Evolutionary conservation across 768 basidiomycete species (phyloP).

Genomic region (Tricholoma matsutake): DNA sequence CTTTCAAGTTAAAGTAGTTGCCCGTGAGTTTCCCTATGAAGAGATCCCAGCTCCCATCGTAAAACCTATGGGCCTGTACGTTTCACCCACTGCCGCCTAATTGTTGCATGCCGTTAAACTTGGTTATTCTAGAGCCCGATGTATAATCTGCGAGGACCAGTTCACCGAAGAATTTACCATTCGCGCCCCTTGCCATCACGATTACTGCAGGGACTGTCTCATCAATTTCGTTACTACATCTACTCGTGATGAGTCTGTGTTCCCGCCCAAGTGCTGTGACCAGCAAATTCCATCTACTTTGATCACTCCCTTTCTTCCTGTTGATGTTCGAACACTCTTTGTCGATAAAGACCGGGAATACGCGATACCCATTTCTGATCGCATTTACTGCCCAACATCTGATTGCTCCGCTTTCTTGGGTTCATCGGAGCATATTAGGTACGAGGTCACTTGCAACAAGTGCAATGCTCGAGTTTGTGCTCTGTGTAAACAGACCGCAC

Average conservation of each 20-base stretch:
- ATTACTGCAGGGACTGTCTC: slow-evolving; percentile 46
- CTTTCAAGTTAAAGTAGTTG: too few species aligned
- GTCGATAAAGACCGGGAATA: slow-evolving; percentile 46
- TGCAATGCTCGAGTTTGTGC: slow-evolving; percentile 45
- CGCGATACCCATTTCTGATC: slow-evolving; percentile 32
- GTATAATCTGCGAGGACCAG: slow-evolving; percentile 39
- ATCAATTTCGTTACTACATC: slow-evolving; percentile 37
- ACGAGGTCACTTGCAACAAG: slow-evolving; percentile 26
- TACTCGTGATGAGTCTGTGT: slow-evolving; percentile 47
- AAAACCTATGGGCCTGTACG: not conserved
- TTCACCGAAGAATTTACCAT: slow-evolving; percentile 21
- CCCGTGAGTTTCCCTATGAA: not conserved
- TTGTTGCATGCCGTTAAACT: not conserved
- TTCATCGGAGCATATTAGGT: slow-evolving; percentile 22
- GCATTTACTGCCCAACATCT: slow-evolving; percentile 50
- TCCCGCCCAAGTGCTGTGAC: slow-evolving; percentile 51
- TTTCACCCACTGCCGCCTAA: not conserved
- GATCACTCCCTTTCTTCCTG: slow-evolving; percentile 28
- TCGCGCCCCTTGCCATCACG: slow-evolving; percentile 42
- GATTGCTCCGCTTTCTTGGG: slow-evolving; percentile 56
- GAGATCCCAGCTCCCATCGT: not conserved
- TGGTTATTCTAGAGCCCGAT: not conserved
- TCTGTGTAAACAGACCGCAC: slow-evolving; percentile 45
- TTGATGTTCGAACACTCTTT: slow-evolving; percentile 29
- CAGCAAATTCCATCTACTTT: slow-evolving; percentile 27